Evolutionary conservation across 2,329 filamentous ascomycete genomes (phyloP).

Genomic region (Ophiocordyceps polyrhachis-furcata): DNA sequence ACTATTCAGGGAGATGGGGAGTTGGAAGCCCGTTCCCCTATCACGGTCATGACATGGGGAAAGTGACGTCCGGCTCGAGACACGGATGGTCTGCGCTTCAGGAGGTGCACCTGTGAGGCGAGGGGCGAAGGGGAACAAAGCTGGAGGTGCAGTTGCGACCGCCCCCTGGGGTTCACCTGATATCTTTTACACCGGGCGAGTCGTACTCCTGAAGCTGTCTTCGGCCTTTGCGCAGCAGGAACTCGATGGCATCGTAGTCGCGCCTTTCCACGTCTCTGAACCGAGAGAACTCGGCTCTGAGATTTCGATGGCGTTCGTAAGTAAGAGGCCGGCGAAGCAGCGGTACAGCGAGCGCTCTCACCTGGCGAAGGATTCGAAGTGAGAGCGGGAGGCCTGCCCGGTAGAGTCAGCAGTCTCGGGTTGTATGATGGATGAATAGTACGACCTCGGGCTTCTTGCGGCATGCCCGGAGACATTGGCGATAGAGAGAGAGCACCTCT

Average conservation of each 20-base stretch:
- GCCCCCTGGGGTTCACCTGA: slow-evolving; percentile 23
- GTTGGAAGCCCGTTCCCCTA: not conserved
- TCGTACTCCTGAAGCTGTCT: slow-evolving; percentile 69
- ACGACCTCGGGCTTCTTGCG: slow-evolving; percentile 58
- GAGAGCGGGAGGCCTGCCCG: slow-evolving; percentile 31
- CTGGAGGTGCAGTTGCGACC: not conserved
- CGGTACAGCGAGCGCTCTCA: slow-evolving; percentile 13
- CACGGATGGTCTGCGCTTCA: not conserved
- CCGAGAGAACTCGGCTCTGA: slow-evolving; percentile 50
- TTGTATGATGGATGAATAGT: not conserved
- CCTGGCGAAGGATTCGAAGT: slow-evolving; percentile 48
- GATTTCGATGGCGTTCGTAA: not conserved
- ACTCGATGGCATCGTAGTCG: slow-evolving; percentile 75
- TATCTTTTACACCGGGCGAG: slow-evolving; percentile 63
- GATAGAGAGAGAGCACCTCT: slow-evolving; percentile 73
- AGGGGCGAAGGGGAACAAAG: not conserved
- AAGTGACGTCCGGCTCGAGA: slow-evolving; percentile 1
- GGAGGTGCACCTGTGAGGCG: not conserved
- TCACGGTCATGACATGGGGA: slow-evolving; percentile 2
- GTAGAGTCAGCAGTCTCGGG: slow-evolving; percentile 2
- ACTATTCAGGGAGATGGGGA: slow-evolving; percentile 8
- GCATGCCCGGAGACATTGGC: slow-evolving; percentile 65
- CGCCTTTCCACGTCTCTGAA: slow-evolving; percentile 54
- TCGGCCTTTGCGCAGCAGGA: slow-evolving; percentile 61
- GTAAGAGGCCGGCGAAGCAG: not conserved